Evolutionary conservation across 306 rosid species (phyloP), one percentile per base, ranked within the genome.

Genomic region (Castanea mollissima): DNA sequence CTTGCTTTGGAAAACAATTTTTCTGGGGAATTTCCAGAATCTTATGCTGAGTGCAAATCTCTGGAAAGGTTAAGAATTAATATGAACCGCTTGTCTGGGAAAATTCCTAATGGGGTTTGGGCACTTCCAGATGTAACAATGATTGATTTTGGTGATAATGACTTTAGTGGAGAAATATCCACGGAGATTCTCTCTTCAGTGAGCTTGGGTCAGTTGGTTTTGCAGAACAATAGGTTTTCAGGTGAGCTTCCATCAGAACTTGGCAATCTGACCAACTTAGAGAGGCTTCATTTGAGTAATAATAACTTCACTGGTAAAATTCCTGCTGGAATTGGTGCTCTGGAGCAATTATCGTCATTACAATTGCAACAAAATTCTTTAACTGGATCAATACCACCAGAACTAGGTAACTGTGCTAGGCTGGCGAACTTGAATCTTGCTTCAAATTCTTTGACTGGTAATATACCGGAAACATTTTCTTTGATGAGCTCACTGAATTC

Each of bases 371-470:
- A 72, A n/a, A 96, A 96, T 77, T 87, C 84, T 13, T 80, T 96
- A 38, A 84, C 88, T 27, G 98, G 99, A 70, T 59, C 84, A 13
- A 89, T 96, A 78, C 96, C 98, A 0, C 52, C 83, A 54, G 90
- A 93, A 79, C 69, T 96, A 55, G 91, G 96, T 16, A 55, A 86
- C 23, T 96, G 98, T 87, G 82, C 21, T 1, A 88, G 93, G 83
- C 76, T 96, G 55, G 97, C 87, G 64, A 98, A 96, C 83, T 71
- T 96, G 86, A 91, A 90, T 86, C 89, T 96, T 80, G 97, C 96
- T 71, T 59, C 73, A 81, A 96, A 96, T 86, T 83, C 91, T 70
- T 78, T 96, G 64, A 86, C 86, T 16, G 94, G 96, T 51, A 80
- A 65, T 46, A 88, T 96, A 74, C 99, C 99, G 4, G 55, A 13